These are phyloP conservation scores for Zymoseptoria brevis DNA, from an alignment of 2,329 filamentous ascomycete genomes.

Conservation along the genomic window DNA sequence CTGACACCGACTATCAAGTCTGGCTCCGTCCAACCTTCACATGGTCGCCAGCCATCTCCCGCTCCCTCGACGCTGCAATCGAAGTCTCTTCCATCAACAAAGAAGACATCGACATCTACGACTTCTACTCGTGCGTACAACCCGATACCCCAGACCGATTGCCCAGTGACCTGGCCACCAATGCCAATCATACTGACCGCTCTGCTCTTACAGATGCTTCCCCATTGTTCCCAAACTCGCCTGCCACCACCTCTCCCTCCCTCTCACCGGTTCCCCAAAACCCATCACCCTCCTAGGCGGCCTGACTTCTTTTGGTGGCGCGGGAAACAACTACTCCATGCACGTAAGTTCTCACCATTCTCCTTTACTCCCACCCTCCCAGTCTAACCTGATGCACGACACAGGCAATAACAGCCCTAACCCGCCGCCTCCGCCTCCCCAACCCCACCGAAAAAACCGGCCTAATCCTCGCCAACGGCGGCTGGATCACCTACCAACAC, in stretches of 20 bases:
- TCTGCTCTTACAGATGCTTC: slow-evolving; percentile 47
- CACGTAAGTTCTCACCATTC: slow-evolving; percentile 40
- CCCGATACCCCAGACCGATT: too few species aligned
- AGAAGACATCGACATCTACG: slow-evolving; percentile 51
- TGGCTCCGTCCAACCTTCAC: slow-evolving; percentile 55
- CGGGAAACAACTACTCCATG: slow-evolving; percentile 65
- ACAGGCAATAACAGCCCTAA: slow-evolving; percentile 48
- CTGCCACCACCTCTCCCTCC: slow-evolving; percentile 50
- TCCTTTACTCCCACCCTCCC: neutral
- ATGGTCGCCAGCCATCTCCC: slow-evolving; percentile 50
- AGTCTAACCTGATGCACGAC: neutral
- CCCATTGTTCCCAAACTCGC: slow-evolving; percentile 63
- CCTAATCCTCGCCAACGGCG: too few species aligned
- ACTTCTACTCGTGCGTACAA: slow-evolving; percentile 52
- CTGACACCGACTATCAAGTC: slow-evolving; percentile 36
- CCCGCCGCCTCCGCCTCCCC: too few species aligned
- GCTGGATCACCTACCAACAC: slow-evolving; percentile 58
- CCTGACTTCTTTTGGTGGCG: slow-evolving; percentile 60
- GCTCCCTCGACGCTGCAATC: slow-evolving; percentile 49
- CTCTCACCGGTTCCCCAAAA: slow-evolving; percentile 36
- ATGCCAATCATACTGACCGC: neutral
- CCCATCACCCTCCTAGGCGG: slow-evolving; percentile 57
- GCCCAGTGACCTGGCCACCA: neutral
- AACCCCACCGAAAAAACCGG: too few species aligned
- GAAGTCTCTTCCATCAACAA: slow-evolving; percentile 39